Evolutionary conservation across 1,284 basidiomycete genomes (phyloP).

Genomic region (Agroathelia rolfsii): DNA sequence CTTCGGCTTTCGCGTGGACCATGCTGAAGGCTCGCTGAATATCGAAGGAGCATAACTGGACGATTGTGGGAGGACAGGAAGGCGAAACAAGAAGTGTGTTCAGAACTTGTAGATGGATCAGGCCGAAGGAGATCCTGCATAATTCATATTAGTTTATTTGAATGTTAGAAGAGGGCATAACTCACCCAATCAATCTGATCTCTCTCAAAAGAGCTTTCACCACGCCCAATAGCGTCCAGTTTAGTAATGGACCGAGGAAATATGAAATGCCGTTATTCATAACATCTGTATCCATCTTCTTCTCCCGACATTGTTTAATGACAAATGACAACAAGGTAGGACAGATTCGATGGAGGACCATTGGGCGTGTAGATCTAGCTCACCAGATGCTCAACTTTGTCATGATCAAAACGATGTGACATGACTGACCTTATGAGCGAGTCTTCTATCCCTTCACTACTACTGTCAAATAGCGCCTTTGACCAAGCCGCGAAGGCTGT

Average conservation of each 20-base stretch:
- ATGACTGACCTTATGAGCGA: constrained; percentile 55
- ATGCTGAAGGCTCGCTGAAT: constrained; percentile 42
- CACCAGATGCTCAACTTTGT: constrained; percentile 1
- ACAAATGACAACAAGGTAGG: constrained; percentile 58
- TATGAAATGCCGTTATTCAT: constrained; percentile 68
- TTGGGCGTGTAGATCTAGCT: constrained; percentile 57
- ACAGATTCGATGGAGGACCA: constrained; percentile 53
- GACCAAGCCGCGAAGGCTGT: constrained; percentile 51
- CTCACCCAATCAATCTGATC: constrained; percentile 48
- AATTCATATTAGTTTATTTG: too few relatives aligned
- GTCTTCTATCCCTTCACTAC: constrained; percentile 75
- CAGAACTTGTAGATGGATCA: constrained; percentile 52
- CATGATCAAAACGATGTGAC: constrained; percentile 5
- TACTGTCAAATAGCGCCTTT: constrained; percentile 66
- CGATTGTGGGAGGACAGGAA: constrained; percentile 54
- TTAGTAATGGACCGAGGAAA: constrained; percentile 60
- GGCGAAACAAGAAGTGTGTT: constrained; percentile 53
- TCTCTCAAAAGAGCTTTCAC: constrained; percentile 54
- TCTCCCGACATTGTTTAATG: constrained; percentile 33
- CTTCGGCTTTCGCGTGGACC: constrained; percentile 26
- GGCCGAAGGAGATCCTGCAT: too few relatives aligned
- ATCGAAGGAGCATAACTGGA: constrained; percentile 49
- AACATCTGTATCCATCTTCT: constrained; percentile 54
- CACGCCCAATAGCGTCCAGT: constrained; percentile 71
- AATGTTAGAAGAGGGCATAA: constrained; percentile 7